Conservation (phyloP, 2,329 filamentous ascomycete genomes). For the Curvularia spicifera region DNA sequence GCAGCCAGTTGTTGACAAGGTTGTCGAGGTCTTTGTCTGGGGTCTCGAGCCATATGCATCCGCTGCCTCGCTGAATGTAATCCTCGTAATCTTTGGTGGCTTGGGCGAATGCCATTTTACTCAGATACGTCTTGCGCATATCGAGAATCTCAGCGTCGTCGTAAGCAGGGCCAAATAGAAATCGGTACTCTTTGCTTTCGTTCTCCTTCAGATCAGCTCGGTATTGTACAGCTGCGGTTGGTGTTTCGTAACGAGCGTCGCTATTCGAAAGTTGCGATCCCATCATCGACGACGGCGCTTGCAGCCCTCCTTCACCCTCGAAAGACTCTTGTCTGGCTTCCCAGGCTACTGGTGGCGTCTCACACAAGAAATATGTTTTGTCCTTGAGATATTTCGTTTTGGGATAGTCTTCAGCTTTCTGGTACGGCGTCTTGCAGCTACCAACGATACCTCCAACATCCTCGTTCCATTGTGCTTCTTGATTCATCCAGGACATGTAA, state of each 20-base stretch:
- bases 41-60: slow-evolving; percentile 61
- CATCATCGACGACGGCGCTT: slow-evolving; percentile 57
- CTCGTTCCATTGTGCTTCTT: slow-evolving; percentile 60
- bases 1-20: slow-evolving; percentile 66
- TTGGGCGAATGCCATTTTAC: slow-evolving; percentile 56
- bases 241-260: slow-evolving; percentile 63
- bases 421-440: slow-evolving; percentile 63
- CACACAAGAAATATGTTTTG: slow-evolving; percentile 64
- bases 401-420: slow-evolving; percentile 63
- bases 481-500: slow-evolving; percentile 70
- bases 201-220: slow-evolving; percentile 50
- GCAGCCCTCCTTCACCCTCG: slow-evolving; percentile 63
- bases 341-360: slow-evolving; percentile 59
- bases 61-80: slow-evolving; percentile 60
- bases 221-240: slow-evolving; percentile 62
- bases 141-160: slow-evolving; percentile 58
- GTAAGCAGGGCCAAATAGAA: slow-evolving; percentile 62
- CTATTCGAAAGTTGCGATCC: slow-evolving; percentile 52
- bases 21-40: slow-evolving; percentile 63
- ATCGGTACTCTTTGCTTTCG: slow-evolving; percentile 58
- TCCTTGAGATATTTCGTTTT: slow-evolving; percentile 65
- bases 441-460: slow-evolving; percentile 60
- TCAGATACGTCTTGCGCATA: slow-evolving; percentile 59
- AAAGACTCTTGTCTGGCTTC: slow-evolving; percentile 61
- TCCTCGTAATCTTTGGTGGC: slow-evolving; percentile 56